Base-by-base conservation (phyloP, 352 stramenopile species). In the Pythium oligandrum region DNA sequence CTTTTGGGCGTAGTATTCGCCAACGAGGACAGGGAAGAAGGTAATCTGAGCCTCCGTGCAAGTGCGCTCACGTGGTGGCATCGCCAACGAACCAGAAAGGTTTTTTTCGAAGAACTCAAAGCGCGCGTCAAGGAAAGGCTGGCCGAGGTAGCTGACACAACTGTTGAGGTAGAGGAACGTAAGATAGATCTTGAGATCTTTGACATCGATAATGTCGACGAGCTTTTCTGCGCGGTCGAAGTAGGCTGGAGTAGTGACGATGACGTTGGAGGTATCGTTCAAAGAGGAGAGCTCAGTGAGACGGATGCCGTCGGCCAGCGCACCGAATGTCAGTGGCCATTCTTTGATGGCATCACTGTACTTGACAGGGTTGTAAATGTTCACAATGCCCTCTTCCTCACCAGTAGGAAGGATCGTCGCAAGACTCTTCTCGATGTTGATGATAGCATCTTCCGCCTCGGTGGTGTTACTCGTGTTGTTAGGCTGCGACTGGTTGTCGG, bases 41-140 rank as follows among this genome's bases (percentile, higher is more conserved):
- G 66, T 55, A 7, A 53, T 59, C 32, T 66, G 36, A 50, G 56
- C 36, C 4, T 33, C 34, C 35, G 86, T 78, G 44, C 83, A 91
- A 37, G 80, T 68, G 44, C 88, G 86, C 57, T 71, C 68, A 11
- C 86, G 66, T 30, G 71, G 44, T 12, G 83, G 76, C 26, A 77
- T 78, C 40, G 64, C 66, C 44, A 83, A 57, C 17, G 75, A 75
- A 4, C 90, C 86, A 0, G 68, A 64, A 31, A 98, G 68, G 30
- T 57, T 75, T 26, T 57, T 56, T 51, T 86, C 69, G 57, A 89
- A 95, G 56, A 98, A 95, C 5, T 93, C 68, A 69, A 97, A 97
- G 35, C 77, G 68, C 7, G 79, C 84, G n/a, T 89, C 52, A 3
- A 95, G 64, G 53, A 97, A 97, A 4, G 65, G 40, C 35, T 83